phyloP scores from a whole-genome alignment of 192 early-diverging fungal genomes.

The Pecoramyces ruminantium region DNA sequence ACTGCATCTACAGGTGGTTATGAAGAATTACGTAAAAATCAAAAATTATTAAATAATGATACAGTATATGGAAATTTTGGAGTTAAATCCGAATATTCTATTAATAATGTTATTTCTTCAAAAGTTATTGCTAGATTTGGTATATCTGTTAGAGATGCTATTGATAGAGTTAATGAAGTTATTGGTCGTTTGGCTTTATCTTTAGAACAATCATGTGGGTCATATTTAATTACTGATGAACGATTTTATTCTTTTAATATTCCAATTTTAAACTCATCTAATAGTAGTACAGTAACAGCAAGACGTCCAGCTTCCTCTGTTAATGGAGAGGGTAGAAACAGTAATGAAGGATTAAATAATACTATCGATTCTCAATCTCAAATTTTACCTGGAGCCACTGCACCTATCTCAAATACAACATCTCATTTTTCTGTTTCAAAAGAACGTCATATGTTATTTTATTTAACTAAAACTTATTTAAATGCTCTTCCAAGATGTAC shows the following conservation, averaged over 20 bases:
- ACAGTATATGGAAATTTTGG: not conserved
- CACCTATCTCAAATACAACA: not conserved
- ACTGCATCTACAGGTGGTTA: not conserved
- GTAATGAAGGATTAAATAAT: not conserved
- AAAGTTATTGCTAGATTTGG: conserved; percentile 33
- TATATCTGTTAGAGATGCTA: conserved; percentile 40
- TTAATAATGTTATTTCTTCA: not conserved
- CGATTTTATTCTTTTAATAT: not conserved
- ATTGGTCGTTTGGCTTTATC: conserved; percentile 37
- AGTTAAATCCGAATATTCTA: not conserved
- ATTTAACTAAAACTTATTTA: conserved; percentile 51
- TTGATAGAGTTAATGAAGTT: conserved; percentile 50
- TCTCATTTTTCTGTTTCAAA: conserved; percentile 28
- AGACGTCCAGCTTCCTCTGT: not conserved
- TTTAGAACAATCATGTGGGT: conserved; percentile 16
- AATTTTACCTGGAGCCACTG: not conserved
- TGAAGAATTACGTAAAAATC: not conserved
- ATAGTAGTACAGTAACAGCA: not conserved
- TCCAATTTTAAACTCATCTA: not conserved
- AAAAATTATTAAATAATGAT: conserved; percentile 17
- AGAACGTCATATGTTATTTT: conserved; percentile 44
- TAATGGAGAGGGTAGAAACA: not conserved
- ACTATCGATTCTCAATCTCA: not conserved
- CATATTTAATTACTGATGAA: not conserved
- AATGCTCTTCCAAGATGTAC: conserved; percentile 51